Percentiles rank a stretch among this genome's conserved stretches.
Evolutionary conservation across 1,284 basidiomycete genomes (phyloP).

Genomic region (Lentinula novae-zelandiae): DNA sequence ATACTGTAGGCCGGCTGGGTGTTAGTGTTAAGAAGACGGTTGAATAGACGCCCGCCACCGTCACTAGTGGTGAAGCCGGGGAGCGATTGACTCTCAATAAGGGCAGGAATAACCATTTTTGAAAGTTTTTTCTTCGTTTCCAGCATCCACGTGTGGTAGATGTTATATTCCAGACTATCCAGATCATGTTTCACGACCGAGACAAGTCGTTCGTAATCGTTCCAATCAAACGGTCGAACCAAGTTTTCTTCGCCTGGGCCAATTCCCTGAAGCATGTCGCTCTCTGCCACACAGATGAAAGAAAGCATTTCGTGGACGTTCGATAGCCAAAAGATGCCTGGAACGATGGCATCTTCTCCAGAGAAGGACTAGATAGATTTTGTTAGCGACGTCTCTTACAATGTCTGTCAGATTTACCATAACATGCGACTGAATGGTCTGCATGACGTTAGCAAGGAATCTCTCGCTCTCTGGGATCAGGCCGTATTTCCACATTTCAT

Average conservation of each 20-base stretch:
- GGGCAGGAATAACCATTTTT: slow-evolving; percentile 98
- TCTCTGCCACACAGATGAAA: slow-evolving; percentile 98
- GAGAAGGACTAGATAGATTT: slow-evolving; percentile 66
- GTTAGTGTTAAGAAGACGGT: slow-evolving; percentile 84
- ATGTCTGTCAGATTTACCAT: slow-evolving; percentile 71
- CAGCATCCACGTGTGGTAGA: slow-evolving; percentile 99
- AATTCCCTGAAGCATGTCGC: slow-evolving; percentile 97
- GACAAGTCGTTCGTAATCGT: slow-evolving; percentile 94
- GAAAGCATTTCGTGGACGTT: slow-evolving; percentile 99
- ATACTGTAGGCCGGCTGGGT: slow-evolving; percentile 91
- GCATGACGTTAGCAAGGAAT: slow-evolving; percentile 99
- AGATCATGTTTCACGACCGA: slow-evolving; percentile 98
- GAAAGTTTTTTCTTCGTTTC: slow-evolving; percentile 96
- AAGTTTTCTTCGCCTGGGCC: slow-evolving; percentile 93
- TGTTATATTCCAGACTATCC: slow-evolving; percentile 98
- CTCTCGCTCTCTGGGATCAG: slow-evolving; percentile 96
- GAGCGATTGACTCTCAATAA: slow-evolving; percentile 96
- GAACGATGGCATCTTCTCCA: slow-evolving; percentile 93
- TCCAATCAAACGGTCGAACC: slow-evolving; percentile 93
- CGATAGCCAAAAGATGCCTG: slow-evolving; percentile 98
- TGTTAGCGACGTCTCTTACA: neutral
- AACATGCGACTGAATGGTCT: slow-evolving; percentile 94
- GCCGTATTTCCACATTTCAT: slow-evolving; percentile 99
- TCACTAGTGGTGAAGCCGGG: slow-evolving; percentile 98
- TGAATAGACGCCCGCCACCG: slow-evolving; percentile 90